A percentile compares a stretch with the other conserved stretches of the same genome.
Conservation (phyloP, 768 basidiomycete genomes). For the Kwoniella newhampshirensis region DNA sequence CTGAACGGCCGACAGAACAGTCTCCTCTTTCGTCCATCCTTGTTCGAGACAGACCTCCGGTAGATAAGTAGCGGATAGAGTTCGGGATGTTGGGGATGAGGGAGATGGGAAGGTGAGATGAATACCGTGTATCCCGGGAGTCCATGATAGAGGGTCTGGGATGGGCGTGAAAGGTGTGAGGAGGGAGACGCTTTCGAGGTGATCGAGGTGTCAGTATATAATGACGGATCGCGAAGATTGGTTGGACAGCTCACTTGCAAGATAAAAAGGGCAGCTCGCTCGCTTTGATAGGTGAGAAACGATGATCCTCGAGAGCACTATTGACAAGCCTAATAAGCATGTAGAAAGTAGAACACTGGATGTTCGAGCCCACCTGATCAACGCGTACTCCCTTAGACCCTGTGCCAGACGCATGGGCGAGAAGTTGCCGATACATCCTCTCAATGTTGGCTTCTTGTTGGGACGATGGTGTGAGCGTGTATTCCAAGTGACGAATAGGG, state of each 20-base stretch:
- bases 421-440: constrained; percentile 96
- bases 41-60: constrained; percentile 90
- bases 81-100: constrained; percentile 52
- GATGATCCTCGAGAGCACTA: constrained; percentile 78
- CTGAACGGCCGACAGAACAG: constrained; percentile 83
- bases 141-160: constrained; percentile 86
- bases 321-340: background rate
- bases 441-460: constrained; percentile 56
- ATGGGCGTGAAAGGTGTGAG: constrained; percentile 90
- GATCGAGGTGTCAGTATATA: background rate
- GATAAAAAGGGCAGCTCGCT: constrained; percentile 76
- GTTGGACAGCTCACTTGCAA: constrained; percentile 70
- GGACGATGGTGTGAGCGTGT: constrained; percentile 62
- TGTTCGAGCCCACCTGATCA: constrained; percentile 61
- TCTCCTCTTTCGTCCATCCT: constrained; percentile 88
- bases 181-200: constrained; percentile 70
- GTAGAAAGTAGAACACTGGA: too few relatives aligned
- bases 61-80: constrained; percentile 83
- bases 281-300: constrained; percentile 75
- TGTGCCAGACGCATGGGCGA: constrained; percentile 69
- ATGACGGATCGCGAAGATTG: background rate
- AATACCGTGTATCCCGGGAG: constrained; percentile 86
- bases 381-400: constrained; percentile 84
- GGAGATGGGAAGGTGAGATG: constrained; percentile 70
- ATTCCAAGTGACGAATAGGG: constrained; percentile 97